Evolutionary conservation across 805 yeast genomes (phyloP).

Genomic region (Zygoascus tannicola): DNA sequence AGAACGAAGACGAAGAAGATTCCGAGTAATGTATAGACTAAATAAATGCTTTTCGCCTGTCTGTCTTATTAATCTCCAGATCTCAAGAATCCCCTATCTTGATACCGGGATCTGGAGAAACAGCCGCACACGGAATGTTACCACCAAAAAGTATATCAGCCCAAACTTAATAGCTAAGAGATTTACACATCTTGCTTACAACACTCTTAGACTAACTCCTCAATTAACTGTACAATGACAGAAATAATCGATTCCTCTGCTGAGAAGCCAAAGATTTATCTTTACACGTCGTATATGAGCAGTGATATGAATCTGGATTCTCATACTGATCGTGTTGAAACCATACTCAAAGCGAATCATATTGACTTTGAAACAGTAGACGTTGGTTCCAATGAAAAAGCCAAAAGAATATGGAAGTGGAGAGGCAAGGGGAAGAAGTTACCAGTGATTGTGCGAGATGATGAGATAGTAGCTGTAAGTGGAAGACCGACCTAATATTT

Average conservation of each 20-base stretch:
- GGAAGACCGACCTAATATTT: neutral
- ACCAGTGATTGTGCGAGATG: conserved; percentile 80
- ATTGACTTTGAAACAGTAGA: conserved; percentile 62
- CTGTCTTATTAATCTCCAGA: too few relatives aligned
- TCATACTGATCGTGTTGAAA: conserved; percentile 64
- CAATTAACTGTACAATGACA: too few relatives aligned
- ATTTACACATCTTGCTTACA: too few relatives aligned
- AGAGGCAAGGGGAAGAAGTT: conserved; percentile 55
- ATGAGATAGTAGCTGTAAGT: conserved; percentile 60
- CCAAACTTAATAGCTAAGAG: too few relatives aligned
- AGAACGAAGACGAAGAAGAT: too few relatives aligned
- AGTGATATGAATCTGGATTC: conserved; percentile 66
- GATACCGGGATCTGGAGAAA: too few relatives aligned
- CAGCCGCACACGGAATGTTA: too few relatives aligned
- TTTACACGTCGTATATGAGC: conserved; percentile 81
- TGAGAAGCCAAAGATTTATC: conserved; percentile 12
- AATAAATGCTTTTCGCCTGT: too few relatives aligned
- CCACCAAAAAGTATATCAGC: too few relatives aligned
- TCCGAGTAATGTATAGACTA: too few relatives aligned
- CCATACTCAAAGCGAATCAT: conserved; percentile 66
- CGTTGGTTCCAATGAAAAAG: conserved; percentile 79
- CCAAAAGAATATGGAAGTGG: conserved; percentile 75
- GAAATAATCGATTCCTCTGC: neutral
- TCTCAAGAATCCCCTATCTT: too few relatives aligned
- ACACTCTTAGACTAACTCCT: too few relatives aligned